Evolutionary conservation across 345 rosid genomes (phyloP), one percentile per base, ranked within the genome.

Genomic region (Raphanus sativus): DNA sequence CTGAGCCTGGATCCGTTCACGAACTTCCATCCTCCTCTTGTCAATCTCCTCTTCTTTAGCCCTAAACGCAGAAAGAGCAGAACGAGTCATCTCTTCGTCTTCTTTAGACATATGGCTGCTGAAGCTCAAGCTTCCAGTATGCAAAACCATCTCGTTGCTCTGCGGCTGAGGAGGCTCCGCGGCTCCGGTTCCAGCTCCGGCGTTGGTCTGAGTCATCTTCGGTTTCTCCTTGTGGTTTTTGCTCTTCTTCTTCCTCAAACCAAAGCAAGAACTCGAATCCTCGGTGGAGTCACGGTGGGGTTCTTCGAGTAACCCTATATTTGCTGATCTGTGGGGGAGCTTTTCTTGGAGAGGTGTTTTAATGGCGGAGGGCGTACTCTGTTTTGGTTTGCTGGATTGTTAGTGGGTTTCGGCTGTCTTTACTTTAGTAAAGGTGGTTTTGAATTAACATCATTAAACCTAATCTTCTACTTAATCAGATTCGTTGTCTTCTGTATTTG

Each of bases 31-130:
- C 82, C 85, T 95, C 80, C 85, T 89, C 90, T 74, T 86, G 87
- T 95, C 97, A 67, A 95, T 95, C 87, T 95, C 98, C 74, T 95
- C 98, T 62, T 95, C 99, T 80, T 92, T 95, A 74, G 98, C 99
- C 42, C 85, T 89, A 77, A 92, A 95, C 30, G 89, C 85, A 25
- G 97, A 88, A 13, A 95, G 96, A 6, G 97, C 97, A 33, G 99
- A 89, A 70, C 84, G 90, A 1, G 97, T 83, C 90, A 95, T 89
- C 89, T 95, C 97, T 38, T 95, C 99, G 74, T 95, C 99, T 79
- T 92, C 98, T 79, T 86, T 89, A 1, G 97, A 90, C 89, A 89
- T 83, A 66, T 88, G 90, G 81, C 97, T 87, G 83, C 89, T 83
- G 70, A 95, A 92, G 84, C 99, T 95, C 63, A 92, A 84, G 76